Conservation (phyloP, 2,329 filamentous ascomycete species). For the Beauveria asiatica region DNA sequence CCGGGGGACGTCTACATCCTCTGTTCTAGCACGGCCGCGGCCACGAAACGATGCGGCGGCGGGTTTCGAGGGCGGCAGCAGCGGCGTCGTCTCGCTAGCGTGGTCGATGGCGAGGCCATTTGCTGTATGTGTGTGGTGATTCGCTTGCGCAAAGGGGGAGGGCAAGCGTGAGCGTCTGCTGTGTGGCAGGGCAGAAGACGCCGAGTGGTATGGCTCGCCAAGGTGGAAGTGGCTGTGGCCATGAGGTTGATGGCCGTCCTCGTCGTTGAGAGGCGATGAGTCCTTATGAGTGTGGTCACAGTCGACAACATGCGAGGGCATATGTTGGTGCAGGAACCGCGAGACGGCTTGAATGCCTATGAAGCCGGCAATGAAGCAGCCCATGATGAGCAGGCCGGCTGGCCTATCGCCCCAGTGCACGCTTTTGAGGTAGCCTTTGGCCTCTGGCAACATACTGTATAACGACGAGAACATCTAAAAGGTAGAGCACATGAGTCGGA, state of each 20-base stretch:
- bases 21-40: constrained; percentile 17
- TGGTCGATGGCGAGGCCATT: constrained; percentile 14
- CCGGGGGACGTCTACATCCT: constrained; percentile 26
- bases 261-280: constrained; percentile 24
- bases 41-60: constrained; percentile 17
- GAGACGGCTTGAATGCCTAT: constrained; percentile 68
- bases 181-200: neutral
- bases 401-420: constrained; percentile 57
- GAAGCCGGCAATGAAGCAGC: constrained; percentile 62
- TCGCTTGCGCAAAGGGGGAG: constrained; percentile 16
- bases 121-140: constrained; percentile 15
- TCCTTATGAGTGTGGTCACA: constrained; percentile 68
- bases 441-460: constrained; percentile 86
- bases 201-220: neutral
- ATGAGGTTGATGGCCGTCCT: constrained; percentile 2
- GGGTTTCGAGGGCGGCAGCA: constrained; percentile 28
- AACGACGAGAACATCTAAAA: constrained; percentile 78
- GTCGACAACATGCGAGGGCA: constrained; percentile 72
- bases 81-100: constrained; percentile 39
- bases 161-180: constrained; percentile 21
- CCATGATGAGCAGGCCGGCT: constrained; percentile 62
- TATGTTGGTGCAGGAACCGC: constrained; percentile 60
- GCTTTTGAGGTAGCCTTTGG: constrained; percentile 66
- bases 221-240: neutral
- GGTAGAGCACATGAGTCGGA: neutral